phyloP scores from a whole-genome alignment of 2,329 filamentous ascomycete genomes.

The Diaporthe sp. region DNA sequence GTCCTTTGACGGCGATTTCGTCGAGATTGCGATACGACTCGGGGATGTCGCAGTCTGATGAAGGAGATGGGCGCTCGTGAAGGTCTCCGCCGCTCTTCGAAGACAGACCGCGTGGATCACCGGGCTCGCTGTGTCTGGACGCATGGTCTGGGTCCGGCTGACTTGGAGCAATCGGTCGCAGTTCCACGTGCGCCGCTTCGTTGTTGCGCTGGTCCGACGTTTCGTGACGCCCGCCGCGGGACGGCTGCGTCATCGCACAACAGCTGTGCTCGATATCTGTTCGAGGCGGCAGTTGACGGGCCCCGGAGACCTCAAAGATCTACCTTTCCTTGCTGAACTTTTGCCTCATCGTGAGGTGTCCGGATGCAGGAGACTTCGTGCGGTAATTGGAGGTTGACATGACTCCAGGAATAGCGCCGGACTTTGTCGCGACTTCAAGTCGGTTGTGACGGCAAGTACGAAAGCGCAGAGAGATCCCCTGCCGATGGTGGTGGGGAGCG shows the following conservation, averaged over 20 bases:
- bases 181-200: neutral
- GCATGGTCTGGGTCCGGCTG: neutral
- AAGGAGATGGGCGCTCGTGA: constrained; percentile 1
- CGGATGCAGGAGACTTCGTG: neutral
- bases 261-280: neutral
- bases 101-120: neutral
- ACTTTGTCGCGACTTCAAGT: neutral
- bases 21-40: constrained; percentile 38
- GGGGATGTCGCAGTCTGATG: constrained; percentile 41
- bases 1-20: constrained; percentile 37
- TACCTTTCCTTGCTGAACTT: neutral
- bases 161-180: constrained; percentile 4
- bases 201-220: constrained; percentile 21
- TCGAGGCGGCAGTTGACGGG: neutral
- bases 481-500: neutral
- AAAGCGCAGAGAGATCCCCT: neutral
- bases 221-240: constrained; percentile 4
- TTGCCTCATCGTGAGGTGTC: neutral
- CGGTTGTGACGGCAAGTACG: neutral
- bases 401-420: neutral
- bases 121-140: neutral
- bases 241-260: constrained; percentile 27
- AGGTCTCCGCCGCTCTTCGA: neutral
- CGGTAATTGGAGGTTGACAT: neutral
- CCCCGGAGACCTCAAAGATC: neutral